A percentile compares a stretch with the other conserved stretches of the same genome.
Conservation (phyloP, 2,329 filamentous ascomycete species). For the Aureobasidium uvarum region DNA sequence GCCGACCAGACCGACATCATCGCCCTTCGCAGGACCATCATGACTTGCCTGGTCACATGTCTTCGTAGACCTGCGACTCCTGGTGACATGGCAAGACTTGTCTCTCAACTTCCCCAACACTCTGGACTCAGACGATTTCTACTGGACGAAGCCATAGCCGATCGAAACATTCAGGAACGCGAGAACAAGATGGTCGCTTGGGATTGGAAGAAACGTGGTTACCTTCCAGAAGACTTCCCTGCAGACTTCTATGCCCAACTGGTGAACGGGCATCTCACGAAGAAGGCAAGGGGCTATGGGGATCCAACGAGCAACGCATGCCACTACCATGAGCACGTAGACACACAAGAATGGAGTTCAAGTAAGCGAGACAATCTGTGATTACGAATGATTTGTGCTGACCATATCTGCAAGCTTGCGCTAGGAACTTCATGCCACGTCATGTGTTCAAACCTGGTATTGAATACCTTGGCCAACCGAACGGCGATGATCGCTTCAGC, state of each 20-base stretch:
- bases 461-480: neutral
- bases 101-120: neutral
- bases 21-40: slow-evolving; percentile 10
- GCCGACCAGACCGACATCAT: slow-evolving; percentile 1
- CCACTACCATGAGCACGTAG: neutral
- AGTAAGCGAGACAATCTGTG: neutral
- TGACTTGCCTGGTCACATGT: neutral
- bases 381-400: neutral
- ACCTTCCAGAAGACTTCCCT: neutral
- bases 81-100: neutral
- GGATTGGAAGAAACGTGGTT: neutral
- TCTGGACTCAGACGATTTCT: neutral
- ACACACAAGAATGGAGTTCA: neutral
- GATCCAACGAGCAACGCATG: neutral
- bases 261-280: neutral
- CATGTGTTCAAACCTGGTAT: neutral
- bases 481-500: neutral
- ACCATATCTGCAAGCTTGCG: neutral
- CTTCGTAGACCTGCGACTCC: too few relatives aligned
- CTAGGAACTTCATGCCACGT: neutral
- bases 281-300: neutral
- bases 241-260: neutral
- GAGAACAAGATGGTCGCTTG: neutral
- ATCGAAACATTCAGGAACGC: too few relatives aligned
- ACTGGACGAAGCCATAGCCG: neutral